Percentiles rank a stretch among this genome's conserved stretches.
These are phyloP conservation scores for Arthrinium phaeospermum DNA, from an alignment of 2,329 filamentous ascomycete species.

Conservation along the genomic window DNA sequence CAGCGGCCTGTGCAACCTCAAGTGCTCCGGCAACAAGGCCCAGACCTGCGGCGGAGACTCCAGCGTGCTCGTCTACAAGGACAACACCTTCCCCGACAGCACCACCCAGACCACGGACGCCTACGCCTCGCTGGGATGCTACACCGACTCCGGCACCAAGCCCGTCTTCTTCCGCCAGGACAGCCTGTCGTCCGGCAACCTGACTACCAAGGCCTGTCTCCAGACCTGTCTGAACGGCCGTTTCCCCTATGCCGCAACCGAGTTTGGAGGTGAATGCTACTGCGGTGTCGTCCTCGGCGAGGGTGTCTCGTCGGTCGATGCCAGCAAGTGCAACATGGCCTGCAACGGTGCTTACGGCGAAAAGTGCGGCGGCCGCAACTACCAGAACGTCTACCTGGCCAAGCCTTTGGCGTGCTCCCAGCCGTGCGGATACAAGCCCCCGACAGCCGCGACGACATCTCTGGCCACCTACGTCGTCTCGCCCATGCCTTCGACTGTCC, in stretches of 20 bases:
- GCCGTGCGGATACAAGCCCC: constrained; percentile 41
- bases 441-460: background rate
- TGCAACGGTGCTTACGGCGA: constrained; percentile 54
- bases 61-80: constrained; percentile 54
- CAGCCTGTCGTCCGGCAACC: constrained; percentile 39
- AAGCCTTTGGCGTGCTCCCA: constrained; percentile 54
- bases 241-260: constrained; percentile 55
- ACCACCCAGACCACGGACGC: constrained; percentile 50
- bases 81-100: constrained; percentile 52
- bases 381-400: constrained; percentile 54
- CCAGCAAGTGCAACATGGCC: constrained; percentile 52
- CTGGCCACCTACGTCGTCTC: constrained; percentile 2
- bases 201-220: constrained; percentile 52
- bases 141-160: constrained; percentile 51
- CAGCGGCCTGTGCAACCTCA: constrained; percentile 61
- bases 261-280: constrained; percentile 53
- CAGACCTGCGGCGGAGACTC: constrained; percentile 54
- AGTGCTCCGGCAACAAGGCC: constrained; percentile 53
- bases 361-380: constrained; percentile 50
- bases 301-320: constrained; percentile 43
- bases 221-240: constrained; percentile 48
- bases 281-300: constrained; percentile 61
- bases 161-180: constrained; percentile 52
- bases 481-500: background rate
- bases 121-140: constrained; percentile 69